Evolutionary conservation across 2,329 filamentous ascomycete genomes (phyloP).

Genomic region (Aspergillus amoenus): DNA sequence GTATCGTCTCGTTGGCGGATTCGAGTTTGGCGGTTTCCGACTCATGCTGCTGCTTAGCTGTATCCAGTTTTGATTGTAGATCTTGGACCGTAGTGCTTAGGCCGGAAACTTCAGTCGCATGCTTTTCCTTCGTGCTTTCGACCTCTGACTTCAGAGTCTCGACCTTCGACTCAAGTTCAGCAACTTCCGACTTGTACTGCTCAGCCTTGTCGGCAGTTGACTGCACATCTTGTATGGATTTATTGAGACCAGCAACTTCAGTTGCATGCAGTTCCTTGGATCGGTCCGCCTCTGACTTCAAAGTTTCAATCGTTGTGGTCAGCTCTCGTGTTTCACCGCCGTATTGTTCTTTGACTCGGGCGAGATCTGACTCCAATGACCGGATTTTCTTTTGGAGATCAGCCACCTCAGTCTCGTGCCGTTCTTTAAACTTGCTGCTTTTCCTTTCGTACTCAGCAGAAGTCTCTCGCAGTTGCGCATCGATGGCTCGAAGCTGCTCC

Average conservation of each 20-base stretch:
- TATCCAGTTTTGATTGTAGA: slow-evolving; percentile 49
- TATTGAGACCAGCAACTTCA: slow-evolving; percentile 60
- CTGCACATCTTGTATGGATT: slow-evolving; percentile 61
- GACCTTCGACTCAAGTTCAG: slow-evolving; percentile 57
- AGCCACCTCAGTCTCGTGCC: slow-evolving; percentile 61
- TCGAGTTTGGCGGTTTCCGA: slow-evolving; percentile 61
- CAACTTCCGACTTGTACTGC: slow-evolving; percentile 55
- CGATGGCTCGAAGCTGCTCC: slow-evolving; percentile 49
- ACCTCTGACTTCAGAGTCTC: slow-evolving; percentile 54
- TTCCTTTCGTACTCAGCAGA: slow-evolving; percentile 42
- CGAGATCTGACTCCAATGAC: slow-evolving; percentile 53
- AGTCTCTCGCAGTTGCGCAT: slow-evolving; percentile 48
- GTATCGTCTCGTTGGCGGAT: slow-evolving; percentile 58
- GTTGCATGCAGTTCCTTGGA: slow-evolving; percentile 61
- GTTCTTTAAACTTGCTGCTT: slow-evolving; percentile 37
- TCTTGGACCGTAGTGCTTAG: slow-evolving; percentile 59
- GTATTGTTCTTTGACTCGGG: slow-evolving; percentile 49
- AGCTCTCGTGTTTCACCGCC: slow-evolving; percentile 61
- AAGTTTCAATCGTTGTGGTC: slow-evolving; percentile 55
- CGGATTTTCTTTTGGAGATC: slow-evolving; percentile 62
- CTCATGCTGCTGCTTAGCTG: slow-evolving; percentile 62
- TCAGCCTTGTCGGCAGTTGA: slow-evolving; percentile 42
- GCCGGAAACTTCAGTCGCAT: slow-evolving; percentile 61
- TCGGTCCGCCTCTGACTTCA: slow-evolving; percentile 53
- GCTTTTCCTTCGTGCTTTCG: slow-evolving; percentile 32